These are phyloP conservation scores for Penicillium roqueforti DNA, from an alignment of 495 filamentous ascomycete genomes.

Conservation along the genomic window DNA sequence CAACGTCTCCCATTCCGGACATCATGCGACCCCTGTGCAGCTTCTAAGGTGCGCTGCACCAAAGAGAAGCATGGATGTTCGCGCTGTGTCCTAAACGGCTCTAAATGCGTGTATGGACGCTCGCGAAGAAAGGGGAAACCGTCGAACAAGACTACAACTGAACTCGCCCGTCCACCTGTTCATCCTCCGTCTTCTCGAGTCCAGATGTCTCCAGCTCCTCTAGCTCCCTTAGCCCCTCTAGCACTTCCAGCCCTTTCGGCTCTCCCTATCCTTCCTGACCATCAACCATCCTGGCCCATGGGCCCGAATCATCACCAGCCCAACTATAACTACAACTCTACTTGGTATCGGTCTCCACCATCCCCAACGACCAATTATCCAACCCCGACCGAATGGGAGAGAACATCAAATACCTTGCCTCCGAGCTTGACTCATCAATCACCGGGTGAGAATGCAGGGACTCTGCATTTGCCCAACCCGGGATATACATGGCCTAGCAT, in stretches of 20 bases:
- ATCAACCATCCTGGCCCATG: background rate
- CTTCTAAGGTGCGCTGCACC: conserved; percentile 1
- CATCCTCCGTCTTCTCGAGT: background rate
- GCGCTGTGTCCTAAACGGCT: background rate
- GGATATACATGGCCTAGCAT: too few species aligned
- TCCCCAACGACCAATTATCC: too few species aligned
- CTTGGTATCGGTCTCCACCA: background rate
- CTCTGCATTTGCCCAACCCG: background rate
- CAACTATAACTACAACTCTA: background rate
- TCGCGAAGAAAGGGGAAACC: conserved; percentile 6
- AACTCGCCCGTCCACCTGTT: too few species aligned
- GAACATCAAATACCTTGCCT: background rate
- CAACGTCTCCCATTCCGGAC: background rate
- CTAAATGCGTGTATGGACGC: background rate
- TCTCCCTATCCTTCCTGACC: too few species aligned
- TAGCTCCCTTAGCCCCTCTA: too few species aligned
- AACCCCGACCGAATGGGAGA: background rate
- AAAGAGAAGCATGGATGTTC: conserved; percentile 1
- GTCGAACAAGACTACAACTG: background rate
- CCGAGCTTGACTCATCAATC: background rate
- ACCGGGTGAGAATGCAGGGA: background rate
- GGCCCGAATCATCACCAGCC: background rate
- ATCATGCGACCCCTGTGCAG: conserved; percentile 1
- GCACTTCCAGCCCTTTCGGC: background rate
- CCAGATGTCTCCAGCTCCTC: background rate